These are phyloP conservation scores for Cladosporium sp. DNA, from an alignment of 2,329 filamentous ascomycete genomes.

Conservation along the genomic window DNA sequence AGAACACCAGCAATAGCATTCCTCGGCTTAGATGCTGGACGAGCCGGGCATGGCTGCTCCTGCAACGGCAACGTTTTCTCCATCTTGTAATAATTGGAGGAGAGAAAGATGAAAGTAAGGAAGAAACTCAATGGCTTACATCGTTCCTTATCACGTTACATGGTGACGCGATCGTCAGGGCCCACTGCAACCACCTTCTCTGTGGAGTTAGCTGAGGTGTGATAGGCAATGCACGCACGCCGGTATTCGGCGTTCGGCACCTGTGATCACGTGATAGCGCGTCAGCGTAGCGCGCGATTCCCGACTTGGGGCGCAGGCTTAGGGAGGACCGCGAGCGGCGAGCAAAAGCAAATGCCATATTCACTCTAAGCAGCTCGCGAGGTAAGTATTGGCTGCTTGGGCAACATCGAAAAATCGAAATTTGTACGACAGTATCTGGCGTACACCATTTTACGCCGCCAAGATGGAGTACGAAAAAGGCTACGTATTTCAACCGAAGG, in stretches of 20 bases:
- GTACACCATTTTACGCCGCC: neutral
- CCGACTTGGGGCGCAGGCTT: neutral
- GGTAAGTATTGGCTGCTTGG: no score
- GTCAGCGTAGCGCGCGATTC: neutral
- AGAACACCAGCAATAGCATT: conserved; percentile 15
- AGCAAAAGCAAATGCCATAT: no score
- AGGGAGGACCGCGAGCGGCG: no score
- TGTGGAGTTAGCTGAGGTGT: neutral
- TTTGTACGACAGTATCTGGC: no score
- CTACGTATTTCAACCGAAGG: conserved; percentile 38
- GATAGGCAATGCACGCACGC: neutral
- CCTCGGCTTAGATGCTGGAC: conserved; percentile 14
- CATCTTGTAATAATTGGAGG: conserved; percentile 19
- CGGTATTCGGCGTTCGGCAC: neutral
- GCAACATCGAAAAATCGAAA: no score
- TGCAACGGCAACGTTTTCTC: conserved; percentile 23
- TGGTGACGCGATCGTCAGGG: conserved; percentile 3
- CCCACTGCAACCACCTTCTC: conserved; percentile 6
- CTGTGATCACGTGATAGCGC: neutral
- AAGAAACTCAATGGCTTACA: neutral
- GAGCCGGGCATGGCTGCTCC: conserved; percentile 15
- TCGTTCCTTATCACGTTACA: conserved; percentile 2
- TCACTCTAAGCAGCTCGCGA: no score
- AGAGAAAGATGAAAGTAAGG: neutral
- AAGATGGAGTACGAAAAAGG: conserved; percentile 45